Evolutionary conservation across 306 rosid genomes (phyloP).

Genomic region (Begonia peltatifolia): DNA sequence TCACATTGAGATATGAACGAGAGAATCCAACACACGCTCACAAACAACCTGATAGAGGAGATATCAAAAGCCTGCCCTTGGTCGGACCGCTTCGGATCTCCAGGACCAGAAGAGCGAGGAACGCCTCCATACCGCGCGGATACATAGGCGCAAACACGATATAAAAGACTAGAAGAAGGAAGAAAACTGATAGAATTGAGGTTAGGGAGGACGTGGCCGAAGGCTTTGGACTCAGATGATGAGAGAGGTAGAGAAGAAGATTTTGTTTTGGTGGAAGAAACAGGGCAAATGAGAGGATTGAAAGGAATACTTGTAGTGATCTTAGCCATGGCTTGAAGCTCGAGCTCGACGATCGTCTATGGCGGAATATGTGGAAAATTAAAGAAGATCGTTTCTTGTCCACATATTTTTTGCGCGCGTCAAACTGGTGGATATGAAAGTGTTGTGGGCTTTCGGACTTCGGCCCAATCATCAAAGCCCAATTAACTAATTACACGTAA

Average conservation of each 20-base stretch:
- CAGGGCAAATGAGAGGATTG: conserved; percentile 18
- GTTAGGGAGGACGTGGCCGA: conserved; percentile 27
- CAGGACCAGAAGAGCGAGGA: conserved; percentile 23
- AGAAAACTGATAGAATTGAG: conserved; percentile 17
- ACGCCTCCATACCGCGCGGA: conserved; percentile 47
- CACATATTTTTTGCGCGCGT: conserved; percentile 1
- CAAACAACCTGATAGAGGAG: conserved; percentile 29
- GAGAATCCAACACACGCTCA: conserved; percentile 1
- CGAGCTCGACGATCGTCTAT: neutral
- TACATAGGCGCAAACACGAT: conserved; percentile 11
- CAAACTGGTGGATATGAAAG: neutral
- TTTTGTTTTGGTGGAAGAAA: conserved; percentile 13
- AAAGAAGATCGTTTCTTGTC: conserved; percentile 13
- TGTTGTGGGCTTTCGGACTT: neutral
- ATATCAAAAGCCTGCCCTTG: conserved; percentile 59
- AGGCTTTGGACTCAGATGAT: conserved; percentile 34
- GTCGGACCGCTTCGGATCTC: conserved; percentile 27
- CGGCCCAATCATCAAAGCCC: neutral
- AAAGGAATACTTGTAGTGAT: conserved; percentile 35
- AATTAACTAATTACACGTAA: no score
- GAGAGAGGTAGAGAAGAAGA: conserved; percentile 16
- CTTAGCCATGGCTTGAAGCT: conserved; percentile 51
- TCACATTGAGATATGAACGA: neutral
- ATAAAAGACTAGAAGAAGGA: conserved; percentile 16
- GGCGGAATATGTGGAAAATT: conserved; percentile 8